Evolutionary conservation across 305 asterid species (phyloP).

Genomic region (Rubia peregrina): DNA sequence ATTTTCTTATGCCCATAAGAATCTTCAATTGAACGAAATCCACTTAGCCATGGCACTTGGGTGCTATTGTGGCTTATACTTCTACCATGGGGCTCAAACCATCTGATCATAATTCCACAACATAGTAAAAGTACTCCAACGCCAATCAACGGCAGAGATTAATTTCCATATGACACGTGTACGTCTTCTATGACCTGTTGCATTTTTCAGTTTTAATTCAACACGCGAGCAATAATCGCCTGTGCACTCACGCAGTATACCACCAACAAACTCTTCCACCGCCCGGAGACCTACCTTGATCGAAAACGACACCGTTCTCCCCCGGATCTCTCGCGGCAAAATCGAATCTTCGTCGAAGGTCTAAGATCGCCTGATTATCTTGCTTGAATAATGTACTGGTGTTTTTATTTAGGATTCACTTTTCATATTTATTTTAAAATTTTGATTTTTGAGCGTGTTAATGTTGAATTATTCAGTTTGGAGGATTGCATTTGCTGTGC

Average conservation of each 20-base stretch:
- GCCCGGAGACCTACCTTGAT: background rate
- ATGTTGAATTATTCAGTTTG: background rate
- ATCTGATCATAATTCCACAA: slow-evolving; percentile 6
- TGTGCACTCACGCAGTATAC: slow-evolving; percentile 22
- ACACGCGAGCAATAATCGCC: slow-evolving; percentile 19
- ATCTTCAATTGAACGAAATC: no score
- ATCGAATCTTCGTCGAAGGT: slow-evolving; percentile 1
- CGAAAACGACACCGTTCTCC: slow-evolving; percentile 16
- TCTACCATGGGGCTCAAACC: background rate
- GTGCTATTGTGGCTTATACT: background rate
- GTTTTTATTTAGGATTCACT: background rate
- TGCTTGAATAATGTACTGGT: background rate
- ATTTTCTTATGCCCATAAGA: no score
- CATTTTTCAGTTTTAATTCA: background rate
- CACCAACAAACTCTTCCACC: slow-evolving; percentile 1
- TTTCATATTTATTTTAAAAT: no score
- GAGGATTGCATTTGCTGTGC: slow-evolving; percentile 11
- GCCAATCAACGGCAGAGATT: slow-evolving; percentile 10
- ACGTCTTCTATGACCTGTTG: background rate
- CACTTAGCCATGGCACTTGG: no score
- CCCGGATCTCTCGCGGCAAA: slow-evolving; percentile 13
- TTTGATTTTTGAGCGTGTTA: background rate
- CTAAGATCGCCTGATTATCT: slow-evolving; percentile 1
- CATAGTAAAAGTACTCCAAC: background rate
- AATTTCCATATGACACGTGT: slow-evolving; percentile 7